Evolutionary conservation across 169 alveolate species (phyloP), one percentile per base, ranked within the genome.

Genomic region (Plasmodium gonderi): DNA sequence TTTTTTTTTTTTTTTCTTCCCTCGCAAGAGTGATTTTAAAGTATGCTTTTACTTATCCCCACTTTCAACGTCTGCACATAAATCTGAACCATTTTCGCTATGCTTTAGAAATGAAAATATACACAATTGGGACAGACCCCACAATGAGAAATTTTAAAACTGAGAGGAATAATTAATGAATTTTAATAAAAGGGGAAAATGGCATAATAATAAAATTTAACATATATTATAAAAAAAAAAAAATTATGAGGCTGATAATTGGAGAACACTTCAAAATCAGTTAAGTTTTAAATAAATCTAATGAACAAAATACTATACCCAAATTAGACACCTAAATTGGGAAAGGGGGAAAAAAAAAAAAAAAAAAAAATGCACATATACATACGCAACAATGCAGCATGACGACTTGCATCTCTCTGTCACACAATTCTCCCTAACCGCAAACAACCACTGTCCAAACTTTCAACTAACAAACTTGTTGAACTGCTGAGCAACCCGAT

Each of bases 401-500:
- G n/a, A n/a, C n/a, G n/a, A n/a, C n/a, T n/a, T n/a, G n/a, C n/a
- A n/a, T n/a, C n/a, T n/a, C n/a, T n/a, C n/a, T n/a, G n/a, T n/a
- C n/a, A n/a, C n/a, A n/a, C n/a, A n/a, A 60, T 60, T 12, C 72
- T 4, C 72, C 6, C 2, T 36, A 23, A 20, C 72, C 17, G n/a
- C 7, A 17, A 9, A 23, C 11, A 23, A 60, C 2, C 72, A 0
- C 49, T 72, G 31, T 14, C 42, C 40, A 11, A 0, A 23, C 31
- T 26, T 54, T 77, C 83, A 95, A 33, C 90, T 94, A 33, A 98
- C 98, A 85, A 97, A 98, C 49, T 96, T 95, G 26, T 97, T 97
- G 1, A 99, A 98, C 95, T 98, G 98, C 87, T 97, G 98, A 36
- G 97, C 98, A 20, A 99, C 96, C 40, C 99, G 74, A 87, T 98